These are phyloP conservation scores for Musa beccarii DNA, from an alignment of 176 grass and related monocot species.

Conservation along the genomic window DNA sequence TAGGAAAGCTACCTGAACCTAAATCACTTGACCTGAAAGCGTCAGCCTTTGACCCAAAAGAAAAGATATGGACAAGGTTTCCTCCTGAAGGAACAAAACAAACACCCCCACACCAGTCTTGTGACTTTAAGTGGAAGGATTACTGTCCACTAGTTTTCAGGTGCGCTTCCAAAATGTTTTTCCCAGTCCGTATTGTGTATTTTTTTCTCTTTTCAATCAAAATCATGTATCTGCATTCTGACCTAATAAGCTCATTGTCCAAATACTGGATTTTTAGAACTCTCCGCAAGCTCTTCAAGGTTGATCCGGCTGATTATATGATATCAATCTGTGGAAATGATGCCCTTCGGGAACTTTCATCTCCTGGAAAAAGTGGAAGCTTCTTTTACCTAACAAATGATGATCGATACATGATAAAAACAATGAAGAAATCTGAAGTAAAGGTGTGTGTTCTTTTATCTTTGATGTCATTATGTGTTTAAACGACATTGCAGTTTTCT, in stretches of 20 bases:
- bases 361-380: constrained; percentile 68
- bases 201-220: not conserved
- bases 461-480: not conserved
- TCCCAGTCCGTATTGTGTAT: not conserved
- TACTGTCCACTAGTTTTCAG: constrained; percentile 88
- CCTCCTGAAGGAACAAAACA: constrained; percentile 73
- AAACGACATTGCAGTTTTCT: not conserved
- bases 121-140: constrained; percentile 82
- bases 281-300: constrained; percentile 54
- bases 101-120: constrained; percentile 70
- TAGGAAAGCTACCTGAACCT: constrained; percentile 49
- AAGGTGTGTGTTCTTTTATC: constrained; percentile 29
- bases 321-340: constrained; percentile 58
- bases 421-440: constrained; percentile 78
- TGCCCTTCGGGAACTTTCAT: constrained; percentile 54
- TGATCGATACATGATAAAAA: constrained; percentile 80
- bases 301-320: constrained; percentile 70
- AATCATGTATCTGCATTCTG: not conserved
- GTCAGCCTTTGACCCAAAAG: constrained; percentile 76
- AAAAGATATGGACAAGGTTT: constrained; percentile 87
- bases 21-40: constrained; percentile 59
- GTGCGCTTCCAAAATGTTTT: constrained; percentile 10
- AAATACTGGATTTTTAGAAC: constrained; percentile 17
- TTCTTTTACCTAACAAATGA: constrained; percentile 83
- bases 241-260: not conserved